phyloP scores from a whole-genome alignment of 805 yeast species.

The Candida coquimbonensis region DNA sequence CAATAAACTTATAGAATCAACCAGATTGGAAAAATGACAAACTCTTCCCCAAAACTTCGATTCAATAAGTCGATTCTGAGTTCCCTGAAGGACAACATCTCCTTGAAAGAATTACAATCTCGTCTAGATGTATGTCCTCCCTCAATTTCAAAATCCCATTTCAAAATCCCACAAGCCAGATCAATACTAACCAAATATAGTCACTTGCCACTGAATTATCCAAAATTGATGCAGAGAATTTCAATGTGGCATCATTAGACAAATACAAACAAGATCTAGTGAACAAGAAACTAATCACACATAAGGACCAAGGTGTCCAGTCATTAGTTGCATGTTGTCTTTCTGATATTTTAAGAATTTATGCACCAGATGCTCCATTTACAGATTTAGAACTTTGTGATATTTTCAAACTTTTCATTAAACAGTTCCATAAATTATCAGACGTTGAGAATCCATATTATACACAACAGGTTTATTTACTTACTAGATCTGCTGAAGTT shows the following conservation, averaged over 20 bases:
- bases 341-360: constrained; percentile 66
- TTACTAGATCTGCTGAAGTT: constrained; percentile 67
- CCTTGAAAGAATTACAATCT: constrained; percentile 52
- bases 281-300: constrained; percentile 50
- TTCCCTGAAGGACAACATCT: constrained; percentile 46
- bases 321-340: constrained; percentile 67
- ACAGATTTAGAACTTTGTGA: constrained; percentile 53
- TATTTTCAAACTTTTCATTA: constrained; percentile 59
- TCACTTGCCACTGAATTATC: constrained; percentile 57
- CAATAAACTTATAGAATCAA: neutral
- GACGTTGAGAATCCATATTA: constrained; percentile 55
- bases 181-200: constrained; percentile 19
- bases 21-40: constrained; percentile 10
- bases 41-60: constrained; percentile 21
- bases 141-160: neutral
- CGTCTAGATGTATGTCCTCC: constrained; percentile 40
- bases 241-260: constrained; percentile 40
- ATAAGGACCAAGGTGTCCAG: constrained; percentile 62
- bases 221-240: constrained; percentile 51
- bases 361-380: constrained; percentile 89
- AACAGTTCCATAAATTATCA: constrained; percentile 50
- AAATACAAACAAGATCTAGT: constrained; percentile 44
- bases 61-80: constrained; percentile 47
- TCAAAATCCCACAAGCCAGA: neutral
- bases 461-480: constrained; percentile 53